Evolutionary conservation across 306 rosid species (phyloP).

Genomic region (Leucaena leucocephala): DNA sequence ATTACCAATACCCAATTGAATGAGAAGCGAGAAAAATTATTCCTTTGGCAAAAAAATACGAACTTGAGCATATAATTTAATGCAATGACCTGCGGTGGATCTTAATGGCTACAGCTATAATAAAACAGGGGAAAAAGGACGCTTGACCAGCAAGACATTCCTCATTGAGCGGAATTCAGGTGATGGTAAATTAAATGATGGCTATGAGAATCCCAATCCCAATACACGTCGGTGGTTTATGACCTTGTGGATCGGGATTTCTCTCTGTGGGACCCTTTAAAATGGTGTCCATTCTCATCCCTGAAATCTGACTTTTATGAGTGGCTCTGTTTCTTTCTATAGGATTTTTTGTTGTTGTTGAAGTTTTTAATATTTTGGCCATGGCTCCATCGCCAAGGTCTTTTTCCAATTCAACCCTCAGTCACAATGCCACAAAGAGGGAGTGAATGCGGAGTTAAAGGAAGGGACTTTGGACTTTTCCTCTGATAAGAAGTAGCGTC

Average conservation of each 20-base stretch:
- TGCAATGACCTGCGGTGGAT: background rate
- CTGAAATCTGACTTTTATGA: conserved; percentile 44
- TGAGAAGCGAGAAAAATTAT: background rate
- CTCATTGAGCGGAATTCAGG: conserved; percentile 30
- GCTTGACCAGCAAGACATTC: conserved; percentile 52
- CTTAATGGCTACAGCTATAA: background rate
- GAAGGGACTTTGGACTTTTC: conserved; percentile 30
- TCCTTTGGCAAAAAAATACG: background rate
- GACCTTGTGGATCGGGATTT: conserved; percentile 42
- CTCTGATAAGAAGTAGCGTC: conserved; percentile 37
- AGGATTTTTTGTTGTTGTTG: too few species aligned
- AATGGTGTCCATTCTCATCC: conserved; percentile 45
- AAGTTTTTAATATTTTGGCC: background rate
- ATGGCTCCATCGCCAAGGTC: background rate
- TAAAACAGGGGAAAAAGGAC: background rate
- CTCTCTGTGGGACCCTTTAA: conserved; percentile 44
- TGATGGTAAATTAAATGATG: conserved; percentile 23
- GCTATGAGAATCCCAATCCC: conserved; percentile 43
- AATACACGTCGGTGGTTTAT: conserved; percentile 43
- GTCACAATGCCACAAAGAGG: conserved; percentile 34
- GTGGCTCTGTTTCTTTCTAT: background rate
- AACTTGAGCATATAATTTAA: background rate
- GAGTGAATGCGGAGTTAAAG: conserved; percentile 26
- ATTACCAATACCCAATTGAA: background rate
- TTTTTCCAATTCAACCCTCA: conserved; percentile 40